Evolutionary conservation across 2,329 filamentous ascomycete genomes (phyloP).

Genomic region (Epichloe sp.): DNA sequence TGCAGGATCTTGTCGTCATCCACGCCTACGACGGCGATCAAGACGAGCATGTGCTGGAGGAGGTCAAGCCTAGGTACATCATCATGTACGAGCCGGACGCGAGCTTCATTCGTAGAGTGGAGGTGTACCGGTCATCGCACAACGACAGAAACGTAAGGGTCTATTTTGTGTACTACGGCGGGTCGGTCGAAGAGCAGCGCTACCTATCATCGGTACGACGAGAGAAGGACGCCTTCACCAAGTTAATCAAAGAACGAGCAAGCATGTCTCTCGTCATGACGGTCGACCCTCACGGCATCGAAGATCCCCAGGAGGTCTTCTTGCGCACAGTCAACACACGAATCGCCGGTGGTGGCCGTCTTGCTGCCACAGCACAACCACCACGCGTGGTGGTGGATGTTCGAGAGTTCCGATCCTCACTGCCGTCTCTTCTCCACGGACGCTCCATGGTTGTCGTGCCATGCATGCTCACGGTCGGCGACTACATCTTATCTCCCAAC

Average conservation of each 20-base stretch:
- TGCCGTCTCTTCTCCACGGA: slow-evolving; percentile 83
- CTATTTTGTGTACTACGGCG: slow-evolving; percentile 94
- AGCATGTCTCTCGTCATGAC: slow-evolving; percentile 84
- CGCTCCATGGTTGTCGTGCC: slow-evolving; percentile 80
- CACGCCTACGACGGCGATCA: slow-evolving; percentile 93
- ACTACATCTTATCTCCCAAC: slow-evolving; percentile 83
- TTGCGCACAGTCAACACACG: slow-evolving; percentile 91
- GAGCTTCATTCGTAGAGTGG: slow-evolving; percentile 84
- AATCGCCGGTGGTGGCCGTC: slow-evolving; percentile 81
- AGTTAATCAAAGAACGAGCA: slow-evolving; percentile 84
- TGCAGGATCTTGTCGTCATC: slow-evolving; percentile 75
- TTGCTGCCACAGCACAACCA: slow-evolving; percentile 72
- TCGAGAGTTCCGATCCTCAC: slow-evolving; percentile 84
- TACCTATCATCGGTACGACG: slow-evolving; percentile 82
- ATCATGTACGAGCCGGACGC: slow-evolving; percentile 98
- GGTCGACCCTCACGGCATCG: slow-evolving; percentile 51
- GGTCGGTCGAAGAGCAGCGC: slow-evolving; percentile 88
- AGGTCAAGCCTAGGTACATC: slow-evolving; percentile 83
- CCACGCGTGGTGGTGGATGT: slow-evolving; percentile 91
- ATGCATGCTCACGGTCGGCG: slow-evolving; percentile 90
- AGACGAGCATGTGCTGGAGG: slow-evolving; percentile 92
- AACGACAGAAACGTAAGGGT: slow-evolving; percentile 78
- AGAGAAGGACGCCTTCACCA: slow-evolving; percentile 93
- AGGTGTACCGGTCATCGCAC: slow-evolving; percentile 93
- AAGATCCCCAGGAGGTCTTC: slow-evolving; percentile 83